Base-by-base conservation (phyloP, 495 filamentous ascomycete species). In the Penicillium simplicissimum region DNA sequence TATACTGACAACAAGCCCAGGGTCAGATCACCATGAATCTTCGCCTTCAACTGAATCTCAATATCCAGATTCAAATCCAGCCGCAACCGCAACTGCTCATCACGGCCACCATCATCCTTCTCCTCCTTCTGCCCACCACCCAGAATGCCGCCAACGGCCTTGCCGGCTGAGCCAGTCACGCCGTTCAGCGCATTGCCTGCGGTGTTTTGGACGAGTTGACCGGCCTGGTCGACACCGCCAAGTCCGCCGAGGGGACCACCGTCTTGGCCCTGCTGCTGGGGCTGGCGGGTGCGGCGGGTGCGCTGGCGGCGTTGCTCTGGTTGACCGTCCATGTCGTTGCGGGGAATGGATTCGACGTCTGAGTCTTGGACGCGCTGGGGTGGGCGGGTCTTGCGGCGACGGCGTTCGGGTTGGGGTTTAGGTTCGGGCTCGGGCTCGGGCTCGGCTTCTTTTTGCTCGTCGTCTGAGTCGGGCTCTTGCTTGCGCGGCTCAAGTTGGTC, bases 1-100 rank as follows among this genome's bases (percentile, higher is more conserved):
- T n/a, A 62, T 66, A 88, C 90, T 78, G 80, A 94, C 92, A 97
- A 83, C 65, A 97, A 80, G 54, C 89, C 88, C 55, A 97, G 71
- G 40, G 91, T 95, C 67, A 96, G 78, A 80, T 96, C 93, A 74
- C 93, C 91, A 68, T 94, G 90, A 71, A 97, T 95, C 78, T 91
- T 90, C 19, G 93, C 93, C 84, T 96, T 96, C 1, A 97, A 79
- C 71, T 92, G 87, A 35, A 96, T 87, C 80, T 96, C 90, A 64
- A 96, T 85, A 71, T 97, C 93, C 51, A 97, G 76, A 75, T 96
- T 96, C 53, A 96, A 71, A 71, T 96, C 92, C 57, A 97, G 73
- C 55, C 93, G 74, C 77, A 97, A 66, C 65, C 85, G 81, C 61
- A 97, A 74, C 72, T 93, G 88, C 72, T 94, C 88, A 66, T 87